Conservation (phyloP, 768 basidiomycete genomes). For the Leccinum ochraceum region DNA sequence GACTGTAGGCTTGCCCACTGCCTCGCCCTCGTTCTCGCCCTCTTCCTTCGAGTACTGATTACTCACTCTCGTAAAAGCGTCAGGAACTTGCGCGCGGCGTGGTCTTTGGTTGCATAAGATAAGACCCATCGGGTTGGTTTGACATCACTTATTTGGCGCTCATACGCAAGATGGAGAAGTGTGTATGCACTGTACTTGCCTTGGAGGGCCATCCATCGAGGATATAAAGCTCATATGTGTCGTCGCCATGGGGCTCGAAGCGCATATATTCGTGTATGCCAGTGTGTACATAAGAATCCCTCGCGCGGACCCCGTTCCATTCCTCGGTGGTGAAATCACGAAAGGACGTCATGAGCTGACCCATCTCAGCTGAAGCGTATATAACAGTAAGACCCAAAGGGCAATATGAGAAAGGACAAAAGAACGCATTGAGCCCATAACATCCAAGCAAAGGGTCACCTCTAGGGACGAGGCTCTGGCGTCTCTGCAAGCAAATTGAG, state of each 20-base stretch:
- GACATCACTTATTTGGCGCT: too few relatives aligned
- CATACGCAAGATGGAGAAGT: too few relatives aligned
- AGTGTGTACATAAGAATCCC: constrained; percentile 18
- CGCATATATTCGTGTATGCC: constrained; percentile 37
- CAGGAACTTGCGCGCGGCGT: constrained; percentile 21
- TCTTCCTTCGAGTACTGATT: constrained; percentile 16
- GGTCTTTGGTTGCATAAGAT: not conserved
- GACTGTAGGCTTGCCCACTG: constrained; percentile 10
- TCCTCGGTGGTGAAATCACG: constrained; percentile 47
- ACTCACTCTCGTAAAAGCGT: constrained; percentile 22
- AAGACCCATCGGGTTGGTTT: too few relatives aligned
- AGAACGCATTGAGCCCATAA: constrained; percentile 49
- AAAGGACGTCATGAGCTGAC: constrained; percentile 45
- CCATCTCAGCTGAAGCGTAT: too few relatives aligned
- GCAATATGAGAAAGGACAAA: not conserved
- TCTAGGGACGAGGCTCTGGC: constrained; percentile 37
- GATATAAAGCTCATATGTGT: constrained; percentile 49
- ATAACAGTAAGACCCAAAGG: not conserved
- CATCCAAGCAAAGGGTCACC: constrained; percentile 50
- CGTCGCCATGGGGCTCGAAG: constrained; percentile 43
- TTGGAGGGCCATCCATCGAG: constrained; percentile 53
- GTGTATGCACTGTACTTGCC: constrained; percentile 24
- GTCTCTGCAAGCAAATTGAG: constrained; percentile 50
- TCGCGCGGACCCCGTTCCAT: constrained; percentile 53
- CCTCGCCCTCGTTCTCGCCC: not conserved